Evolutionary conservation across 306 rosid species (phyloP), one percentile per base, ranked within the genome.

Genomic region (Rubus parviflorus): DNA sequence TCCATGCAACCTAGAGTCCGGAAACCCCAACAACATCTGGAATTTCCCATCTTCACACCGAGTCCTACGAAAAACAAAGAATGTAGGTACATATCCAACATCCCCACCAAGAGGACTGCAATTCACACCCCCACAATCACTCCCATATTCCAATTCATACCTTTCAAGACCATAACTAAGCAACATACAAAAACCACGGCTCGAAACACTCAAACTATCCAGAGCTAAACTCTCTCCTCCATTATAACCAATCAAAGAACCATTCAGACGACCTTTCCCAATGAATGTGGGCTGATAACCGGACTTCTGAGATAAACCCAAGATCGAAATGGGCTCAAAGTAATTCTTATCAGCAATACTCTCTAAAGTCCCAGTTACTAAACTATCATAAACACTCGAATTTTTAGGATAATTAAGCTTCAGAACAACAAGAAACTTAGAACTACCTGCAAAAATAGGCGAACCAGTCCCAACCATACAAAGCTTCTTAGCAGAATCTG

Each of bases 391-490:
- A 79, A 90, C 37, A 19, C 48, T 85, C 8, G 71, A 75, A 67
- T 69, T 79, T 15, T 49, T 12, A 0, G 94, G 90, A 75, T 81
- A 90, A 86, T 82, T 76, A 88, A 94, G 88, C 84, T 87, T 87
- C 57, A 94, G 80, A 90, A 88, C 79, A 76, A 77, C 93, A 71
- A 62, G 25, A 74, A 73, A 51, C 62, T 15, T 9, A 5, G 40
- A 45, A 30, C 35, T 30, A 30, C 35, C 35, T 30, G 35, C 1
- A 30, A 30, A 30, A 30, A 30, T 30, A 30, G 35, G 35, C 35
- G 35, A 30, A 75, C 80, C 88, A 38, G 63, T 8, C 77, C 97
- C 96, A 45, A 91, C 63, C 97, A 94, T 90, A 68, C 98, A 94
- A 41, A 91, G 84, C 84, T 86, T 90, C 73, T 93, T 87, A 60